phyloP scores from a whole-genome alignment of 116 monocot genomes.

The Cymodocea nodosa region DNA sequence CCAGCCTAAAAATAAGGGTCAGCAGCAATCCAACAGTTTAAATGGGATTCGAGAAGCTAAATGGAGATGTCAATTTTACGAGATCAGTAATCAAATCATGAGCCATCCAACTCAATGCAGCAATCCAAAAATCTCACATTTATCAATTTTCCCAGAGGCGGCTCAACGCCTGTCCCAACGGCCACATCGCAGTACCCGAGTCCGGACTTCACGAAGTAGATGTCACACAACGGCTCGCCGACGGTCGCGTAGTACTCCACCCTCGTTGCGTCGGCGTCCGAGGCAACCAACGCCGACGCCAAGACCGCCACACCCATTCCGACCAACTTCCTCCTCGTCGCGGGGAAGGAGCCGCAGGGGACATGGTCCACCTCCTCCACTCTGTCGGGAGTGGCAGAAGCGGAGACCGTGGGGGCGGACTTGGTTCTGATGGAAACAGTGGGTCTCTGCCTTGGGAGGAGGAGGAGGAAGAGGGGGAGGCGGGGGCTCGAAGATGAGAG shows the following conservation, averaged over 20 bases:
- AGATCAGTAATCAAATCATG: too few relatives aligned
- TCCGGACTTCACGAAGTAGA: slow-evolving; percentile 66
- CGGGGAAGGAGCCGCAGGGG: slow-evolving; percentile 4
- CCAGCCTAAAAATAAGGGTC: too few relatives aligned
- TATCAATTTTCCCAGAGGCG: slow-evolving; percentile 66
- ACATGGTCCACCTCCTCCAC: background rate
- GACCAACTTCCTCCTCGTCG: slow-evolving; percentile 31
- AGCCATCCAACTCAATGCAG: too few relatives aligned
- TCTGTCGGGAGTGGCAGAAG: background rate
- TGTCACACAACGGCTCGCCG: slow-evolving; percentile 61
- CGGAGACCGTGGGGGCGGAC: background rate
- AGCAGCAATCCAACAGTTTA: too few relatives aligned
- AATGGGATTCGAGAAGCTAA: too few relatives aligned
- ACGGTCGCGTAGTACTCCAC: slow-evolving; percentile 79
- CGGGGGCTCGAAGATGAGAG: slow-evolving; percentile 12
- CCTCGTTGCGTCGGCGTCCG: slow-evolving; percentile 50
- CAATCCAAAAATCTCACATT: slow-evolving; percentile 68
- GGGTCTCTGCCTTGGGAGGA: background rate
- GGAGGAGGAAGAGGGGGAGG: slow-evolving; percentile 2
- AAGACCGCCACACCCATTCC: slow-evolving; percentile 32
- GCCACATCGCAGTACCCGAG: slow-evolving; percentile 76
- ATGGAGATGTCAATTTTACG: too few relatives aligned
- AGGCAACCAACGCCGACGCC: slow-evolving; percentile 13
- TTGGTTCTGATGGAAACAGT: background rate
- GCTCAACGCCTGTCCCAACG: slow-evolving; percentile 44